Evolutionary conservation across 2,329 filamentous ascomycete genomes (phyloP), one percentile per base, ranked within the genome.

Genomic region (Colletotrichum orbiculare): DNA sequence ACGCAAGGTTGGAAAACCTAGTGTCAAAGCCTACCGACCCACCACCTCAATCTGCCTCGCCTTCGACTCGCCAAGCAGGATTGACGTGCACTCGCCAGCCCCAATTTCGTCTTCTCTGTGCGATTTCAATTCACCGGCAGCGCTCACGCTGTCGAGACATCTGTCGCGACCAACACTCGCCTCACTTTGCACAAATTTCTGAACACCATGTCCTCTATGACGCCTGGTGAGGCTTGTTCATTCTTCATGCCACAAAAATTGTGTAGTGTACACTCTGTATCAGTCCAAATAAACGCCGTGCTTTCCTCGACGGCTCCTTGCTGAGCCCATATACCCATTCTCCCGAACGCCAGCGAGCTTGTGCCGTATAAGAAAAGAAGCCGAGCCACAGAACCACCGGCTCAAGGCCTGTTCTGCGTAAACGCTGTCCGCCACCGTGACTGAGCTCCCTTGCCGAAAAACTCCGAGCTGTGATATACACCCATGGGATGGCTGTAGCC

Each of bases 401-500:
- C 34, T 41, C n/a, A 25, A 49, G 60, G 54, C 45, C 49, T 50
- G 25, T 35, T 25, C 25, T 25, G 25, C 25, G 25, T 41, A 57
- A 17, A 45, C 60, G 61, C 47, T 49, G 45, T 48, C 60, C 43
- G 33, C 25, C 50, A 17, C 49, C 34, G 17, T 38, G 25, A 13
- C 50, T 9, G 38, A 42, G 54, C 45, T 33, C 48, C 42, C 17
- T 38, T n/a, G 43, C 35, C 38, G 57, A 25, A n/a, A 54, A 67
- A 67, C 66, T 67, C 66, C 66, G 54, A 66, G 52, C 49, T 54
- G 15, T 49, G 46, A 46, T 45, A 12, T 68, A 60, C 56, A 69
- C 25, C 41, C 43, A 47, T 12, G 15, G 17, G 12, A 34, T 41
- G 53, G 8, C 17, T 34, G 13, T 33, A 6, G 2, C 39, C 2